Percentiles rank a stretch among this genome's conserved stretches.
These are phyloP conservation scores for Lasiodiplodia sp. DNA, from an alignment of 2,329 filamentous ascomycete genomes.

Conservation along the genomic window DNA sequence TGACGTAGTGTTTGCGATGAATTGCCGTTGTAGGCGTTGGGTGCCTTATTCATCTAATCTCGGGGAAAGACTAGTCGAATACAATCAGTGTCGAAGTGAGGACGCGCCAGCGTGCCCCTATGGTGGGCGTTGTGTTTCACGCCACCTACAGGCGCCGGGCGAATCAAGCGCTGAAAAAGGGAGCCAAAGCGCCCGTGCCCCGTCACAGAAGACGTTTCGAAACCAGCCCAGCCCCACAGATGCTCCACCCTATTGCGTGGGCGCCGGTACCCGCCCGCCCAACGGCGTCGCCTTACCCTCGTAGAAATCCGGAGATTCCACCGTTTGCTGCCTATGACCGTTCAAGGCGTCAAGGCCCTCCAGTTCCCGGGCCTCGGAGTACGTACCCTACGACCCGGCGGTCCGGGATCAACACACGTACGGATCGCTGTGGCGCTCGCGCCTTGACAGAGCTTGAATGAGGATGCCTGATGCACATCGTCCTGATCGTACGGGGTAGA, in stretches of 20 bases:
- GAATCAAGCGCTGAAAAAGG: slow-evolving; percentile 4
- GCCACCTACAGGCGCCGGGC: not conserved
- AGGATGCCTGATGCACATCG: not conserved
- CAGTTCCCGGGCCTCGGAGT: not conserved
- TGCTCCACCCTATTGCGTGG: not conserved
- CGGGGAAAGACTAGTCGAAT: not conserved
- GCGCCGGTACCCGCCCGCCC: not conserved
- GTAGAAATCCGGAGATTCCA: not conserved
- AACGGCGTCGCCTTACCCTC: not conserved
- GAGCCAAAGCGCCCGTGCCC: not conserved
- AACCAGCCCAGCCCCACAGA: slow-evolving; percentile 9
- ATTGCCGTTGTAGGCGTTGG: not conserved
- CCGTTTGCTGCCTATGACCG: not conserved
- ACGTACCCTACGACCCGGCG: slow-evolving; percentile 7
- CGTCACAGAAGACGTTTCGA: slow-evolving; percentile 11
- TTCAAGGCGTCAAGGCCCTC: slow-evolving; percentile 9
- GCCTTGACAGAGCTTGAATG: not conserved
- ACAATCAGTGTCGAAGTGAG: not conserved
- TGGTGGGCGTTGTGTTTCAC: not conserved
- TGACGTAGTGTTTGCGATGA: not conserved
- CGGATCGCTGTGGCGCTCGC: not conserved
- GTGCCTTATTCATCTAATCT: not conserved
- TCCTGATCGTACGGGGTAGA: not conserved
- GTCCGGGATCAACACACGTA: not conserved
- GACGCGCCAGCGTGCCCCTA: not conserved